These are phyloP conservation scores for Chrysoporthe deuterocubensis DNA, from an alignment of 2,329 filamentous ascomycete genomes.

Conservation along the genomic window DNA sequence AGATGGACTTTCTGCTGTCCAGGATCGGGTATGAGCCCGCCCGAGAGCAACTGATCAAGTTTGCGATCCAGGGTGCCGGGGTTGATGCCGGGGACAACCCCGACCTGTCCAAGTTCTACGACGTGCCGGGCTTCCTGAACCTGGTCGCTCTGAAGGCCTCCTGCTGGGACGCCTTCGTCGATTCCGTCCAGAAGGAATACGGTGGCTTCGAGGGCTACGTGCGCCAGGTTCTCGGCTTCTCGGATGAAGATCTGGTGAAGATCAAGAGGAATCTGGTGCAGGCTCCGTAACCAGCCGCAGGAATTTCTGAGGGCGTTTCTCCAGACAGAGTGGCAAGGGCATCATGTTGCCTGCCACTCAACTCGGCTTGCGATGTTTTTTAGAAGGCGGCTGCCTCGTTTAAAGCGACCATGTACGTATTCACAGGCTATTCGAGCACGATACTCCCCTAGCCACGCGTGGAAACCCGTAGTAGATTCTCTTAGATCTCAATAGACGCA, in stretches of 20 bases:
- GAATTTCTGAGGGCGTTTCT: neutral
- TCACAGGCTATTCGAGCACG: neutral
- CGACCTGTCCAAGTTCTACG: slow-evolving; percentile 33
- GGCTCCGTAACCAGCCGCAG: neutral
- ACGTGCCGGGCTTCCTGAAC: slow-evolving; percentile 53
- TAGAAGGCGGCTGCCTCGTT: neutral
- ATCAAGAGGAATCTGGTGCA: slow-evolving; percentile 51
- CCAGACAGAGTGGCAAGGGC: too few species aligned
- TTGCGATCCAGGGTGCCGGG: slow-evolving; percentile 38
- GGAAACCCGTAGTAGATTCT: neutral
- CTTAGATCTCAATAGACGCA: neutral
- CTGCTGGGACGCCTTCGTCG: slow-evolving; percentile 52
- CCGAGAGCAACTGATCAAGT: slow-evolving; percentile 50
- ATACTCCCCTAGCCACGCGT: neutral
- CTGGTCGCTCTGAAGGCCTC: slow-evolving; percentile 47
- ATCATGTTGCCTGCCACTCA: neutral
- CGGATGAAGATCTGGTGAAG: slow-evolving; percentile 47
- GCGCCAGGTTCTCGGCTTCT: slow-evolving; percentile 49
- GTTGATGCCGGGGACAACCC: slow-evolving; percentile 39
- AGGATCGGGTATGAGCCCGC: slow-evolving; percentile 57
- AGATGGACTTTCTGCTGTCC: slow-evolving; percentile 58
- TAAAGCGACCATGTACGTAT: neutral
- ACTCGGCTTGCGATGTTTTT: neutral
- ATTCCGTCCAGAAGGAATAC: slow-evolving; percentile 47
- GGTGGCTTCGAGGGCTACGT: slow-evolving; percentile 57